These are phyloP conservation scores for Roridomyces roridus DNA, from an alignment of 768 basidiomycete genomes.

Conservation along the genomic window DNA sequence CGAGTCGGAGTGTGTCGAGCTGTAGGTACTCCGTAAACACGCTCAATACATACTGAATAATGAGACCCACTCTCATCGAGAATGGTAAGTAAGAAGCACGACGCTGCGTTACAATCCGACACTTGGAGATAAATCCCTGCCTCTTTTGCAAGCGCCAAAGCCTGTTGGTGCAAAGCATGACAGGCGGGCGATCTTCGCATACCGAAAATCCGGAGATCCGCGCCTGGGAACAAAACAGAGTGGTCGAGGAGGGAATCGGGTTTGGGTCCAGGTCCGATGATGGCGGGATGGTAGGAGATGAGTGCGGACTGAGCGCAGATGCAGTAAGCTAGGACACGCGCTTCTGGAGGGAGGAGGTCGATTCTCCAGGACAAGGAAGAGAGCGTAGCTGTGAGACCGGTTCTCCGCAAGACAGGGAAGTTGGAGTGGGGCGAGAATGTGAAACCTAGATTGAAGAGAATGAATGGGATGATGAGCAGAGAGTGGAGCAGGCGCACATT, in stretches of 20 bases:
- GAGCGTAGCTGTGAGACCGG: background rate
- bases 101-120: conserved; percentile 12
- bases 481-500: conserved; percentile 10
- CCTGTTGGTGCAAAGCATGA: conserved; percentile 5
- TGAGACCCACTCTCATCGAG: conserved; percentile 7
- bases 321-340: conserved; percentile 14
- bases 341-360: conserved; percentile 7
- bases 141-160: conserved; percentile 11
- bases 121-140: conserved; percentile 9
- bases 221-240: conserved; percentile 7
- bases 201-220: conserved; percentile 18
- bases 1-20: background rate
- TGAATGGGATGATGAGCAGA: too few relatives aligned
- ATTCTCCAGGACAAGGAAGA: conserved; percentile 6
- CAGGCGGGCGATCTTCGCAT: conserved; percentile 11
- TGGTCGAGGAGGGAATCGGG: conserved; percentile 10
- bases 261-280: conserved; percentile 13
- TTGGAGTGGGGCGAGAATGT: background rate
- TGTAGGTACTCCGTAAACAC: too few relatives aligned
- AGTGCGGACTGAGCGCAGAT: conserved; percentile 6
- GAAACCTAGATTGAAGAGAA: background rate
- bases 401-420: background rate
- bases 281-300: conserved; percentile 12
- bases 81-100: conserved; percentile 12
- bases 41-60: too few relatives aligned